Evolutionary conservation across 1,139 yeast species (phyloP).

Genomic region (Suhomyces yuchorum): DNA sequence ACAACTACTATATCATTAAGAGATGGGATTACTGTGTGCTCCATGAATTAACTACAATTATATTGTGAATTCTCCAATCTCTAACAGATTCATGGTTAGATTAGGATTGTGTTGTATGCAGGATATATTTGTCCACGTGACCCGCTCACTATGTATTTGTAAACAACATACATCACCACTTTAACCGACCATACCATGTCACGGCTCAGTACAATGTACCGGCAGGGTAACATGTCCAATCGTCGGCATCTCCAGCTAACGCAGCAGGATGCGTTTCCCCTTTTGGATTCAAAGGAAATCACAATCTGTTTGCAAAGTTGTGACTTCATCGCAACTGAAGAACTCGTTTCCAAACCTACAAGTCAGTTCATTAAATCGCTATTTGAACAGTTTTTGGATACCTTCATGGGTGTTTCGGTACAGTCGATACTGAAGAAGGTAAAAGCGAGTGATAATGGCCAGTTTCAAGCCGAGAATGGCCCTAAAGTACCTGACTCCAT

Average conservation of each 20-base stretch:
- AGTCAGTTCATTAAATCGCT: constrained; percentile 60
- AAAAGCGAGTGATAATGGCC: constrained; percentile 1
- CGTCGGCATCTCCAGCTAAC: constrained; percentile 23
- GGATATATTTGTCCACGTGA: constrained; percentile 2
- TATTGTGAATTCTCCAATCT: too few relatives aligned
- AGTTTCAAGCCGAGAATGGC: constrained; percentile 8
- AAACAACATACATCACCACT: constrained; percentile 2
- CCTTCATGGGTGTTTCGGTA: constrained; percentile 53
- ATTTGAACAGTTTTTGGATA: constrained; percentile 71
- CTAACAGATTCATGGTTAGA: too few relatives aligned
- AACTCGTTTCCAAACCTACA: constrained; percentile 65
- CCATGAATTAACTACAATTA: too few relatives aligned
- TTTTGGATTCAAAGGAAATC: constrained; percentile 66
- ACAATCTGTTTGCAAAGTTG: constrained; percentile 63
- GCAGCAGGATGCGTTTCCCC: constrained; percentile 55
- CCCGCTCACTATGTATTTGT: neutral
- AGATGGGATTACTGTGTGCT: too few relatives aligned
- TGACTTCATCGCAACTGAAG: constrained; percentile 65
- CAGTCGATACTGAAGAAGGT: constrained; percentile 18
- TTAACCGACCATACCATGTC: constrained; percentile 20
- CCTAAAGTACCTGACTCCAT: constrained; percentile 5
- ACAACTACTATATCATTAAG: too few relatives aligned
- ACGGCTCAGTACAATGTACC: constrained; percentile 29
- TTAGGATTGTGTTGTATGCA: too few relatives aligned
- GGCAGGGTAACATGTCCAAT: constrained; percentile 23